Conservation (phyloP, 176 grass and related monocot genomes). For the Urochloa ruziziensis region DNA sequence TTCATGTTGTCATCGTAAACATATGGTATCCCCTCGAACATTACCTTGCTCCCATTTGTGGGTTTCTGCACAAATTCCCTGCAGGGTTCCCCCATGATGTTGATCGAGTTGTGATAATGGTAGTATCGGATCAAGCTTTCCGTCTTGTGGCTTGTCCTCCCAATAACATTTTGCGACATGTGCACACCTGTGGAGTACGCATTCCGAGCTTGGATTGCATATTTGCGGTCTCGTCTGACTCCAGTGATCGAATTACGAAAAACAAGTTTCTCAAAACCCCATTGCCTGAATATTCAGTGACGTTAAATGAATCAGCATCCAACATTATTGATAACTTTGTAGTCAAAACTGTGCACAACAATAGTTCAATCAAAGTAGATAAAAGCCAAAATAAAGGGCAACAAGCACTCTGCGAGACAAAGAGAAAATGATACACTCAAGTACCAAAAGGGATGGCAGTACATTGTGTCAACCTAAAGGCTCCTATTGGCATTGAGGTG, state of each 20-base stretch:
- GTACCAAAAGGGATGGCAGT: neutral
- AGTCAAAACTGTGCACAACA: neutral
- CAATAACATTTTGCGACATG: slow-evolving; percentile 72
- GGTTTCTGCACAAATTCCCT: slow-evolving; percentile 39
- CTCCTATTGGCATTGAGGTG: neutral
- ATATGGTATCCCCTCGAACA: slow-evolving; percentile 60
- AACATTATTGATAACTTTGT: neutral
- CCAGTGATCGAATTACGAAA: slow-evolving; percentile 62
- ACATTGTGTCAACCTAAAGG: neutral
- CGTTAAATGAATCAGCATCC: neutral
- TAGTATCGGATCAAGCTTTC: slow-evolving; percentile 86
- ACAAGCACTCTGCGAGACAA: no score
- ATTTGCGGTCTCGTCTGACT: slow-evolving; percentile 72
- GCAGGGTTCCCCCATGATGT: slow-evolving; percentile 55
- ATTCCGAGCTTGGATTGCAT: slow-evolving; percentile 73
- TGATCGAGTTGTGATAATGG: slow-evolving; percentile 85
- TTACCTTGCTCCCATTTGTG: slow-evolving; percentile 33
- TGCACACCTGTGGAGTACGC: slow-evolving; percentile 79
- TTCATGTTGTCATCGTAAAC: slow-evolving; percentile 65
- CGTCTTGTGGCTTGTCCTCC: slow-evolving; percentile 63
- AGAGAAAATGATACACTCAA: neutral
- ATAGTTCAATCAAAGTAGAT: neutral
- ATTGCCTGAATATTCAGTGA: slow-evolving; percentile 41
- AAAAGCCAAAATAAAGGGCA: neutral
- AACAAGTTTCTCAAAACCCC: slow-evolving; percentile 93